Percentiles rank a stretch among this genome's conserved stretches.
These are phyloP conservation scores for Alternaria postmessia DNA, from an alignment of 2,329 filamentous ascomycete species.

Conservation along the genomic window DNA sequence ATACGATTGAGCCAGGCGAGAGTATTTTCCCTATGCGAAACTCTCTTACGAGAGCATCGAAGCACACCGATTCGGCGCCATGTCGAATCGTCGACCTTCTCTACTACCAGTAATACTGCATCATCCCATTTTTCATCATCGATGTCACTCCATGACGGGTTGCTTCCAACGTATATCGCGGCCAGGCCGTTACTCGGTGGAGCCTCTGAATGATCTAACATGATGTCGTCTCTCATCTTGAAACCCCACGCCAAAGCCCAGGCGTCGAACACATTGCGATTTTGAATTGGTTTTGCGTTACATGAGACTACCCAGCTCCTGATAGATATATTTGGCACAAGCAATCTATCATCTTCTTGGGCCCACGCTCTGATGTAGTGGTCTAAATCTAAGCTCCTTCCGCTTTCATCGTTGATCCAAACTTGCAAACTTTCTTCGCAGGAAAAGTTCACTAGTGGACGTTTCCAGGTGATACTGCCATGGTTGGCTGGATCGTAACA, in stretches of 20 bases:
- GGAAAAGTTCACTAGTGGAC: not conserved
- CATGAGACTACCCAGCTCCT: not conserved
- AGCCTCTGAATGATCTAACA: accelerated
- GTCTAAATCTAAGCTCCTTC: not conserved
- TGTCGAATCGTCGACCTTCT: not conserved
- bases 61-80: not conserved
- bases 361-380: accelerated
- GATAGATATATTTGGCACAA: not conserved
- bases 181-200: not conserved
- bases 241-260: not conserved
- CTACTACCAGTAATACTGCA: not conserved
- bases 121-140: not conserved
- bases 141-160: not conserved
- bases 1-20: not conserved
- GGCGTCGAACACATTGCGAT: no score
- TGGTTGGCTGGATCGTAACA: accelerated
- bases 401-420: not conserved
- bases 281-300: no score
- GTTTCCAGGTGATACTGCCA: no score
- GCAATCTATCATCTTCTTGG: not conserved
- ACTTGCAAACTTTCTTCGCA: not conserved
- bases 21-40: not conserved
- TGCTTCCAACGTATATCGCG: not conserved
- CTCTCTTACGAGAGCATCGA: not conserved
- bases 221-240: accelerated